Evolutionary conservation across 768 basidiomycete genomes (phyloP).

Genomic region (Naganishia onofrii): DNA sequence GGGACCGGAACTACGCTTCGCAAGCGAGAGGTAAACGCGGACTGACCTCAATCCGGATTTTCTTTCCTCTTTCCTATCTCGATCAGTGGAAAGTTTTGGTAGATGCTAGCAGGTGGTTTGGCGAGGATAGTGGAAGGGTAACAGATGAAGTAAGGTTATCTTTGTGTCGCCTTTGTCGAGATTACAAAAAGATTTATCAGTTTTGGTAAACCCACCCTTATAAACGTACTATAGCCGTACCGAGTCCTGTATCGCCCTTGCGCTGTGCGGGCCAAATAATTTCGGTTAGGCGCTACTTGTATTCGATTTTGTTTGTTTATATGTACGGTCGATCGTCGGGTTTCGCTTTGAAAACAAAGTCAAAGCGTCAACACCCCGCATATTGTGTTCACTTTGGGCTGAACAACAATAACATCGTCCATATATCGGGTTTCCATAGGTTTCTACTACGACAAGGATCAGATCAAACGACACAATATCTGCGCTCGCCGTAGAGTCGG

Average conservation of each 20-base stretch:
- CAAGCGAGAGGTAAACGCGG: slow-evolving; percentile 14
- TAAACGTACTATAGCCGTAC: background rate
- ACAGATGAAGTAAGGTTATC: too few species aligned
- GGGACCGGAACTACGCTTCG: background rate
- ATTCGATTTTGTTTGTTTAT: background rate
- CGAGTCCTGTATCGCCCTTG: background rate
- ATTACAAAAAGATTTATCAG: too few species aligned
- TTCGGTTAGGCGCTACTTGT: background rate
- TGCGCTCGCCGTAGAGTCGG: background rate
- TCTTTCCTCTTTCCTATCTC: background rate
- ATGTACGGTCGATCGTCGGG: background rate
- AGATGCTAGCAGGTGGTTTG: too few species aligned
- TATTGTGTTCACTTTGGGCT: background rate
- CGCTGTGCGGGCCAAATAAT: slow-evolving; percentile 3
- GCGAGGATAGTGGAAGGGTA: too few species aligned
- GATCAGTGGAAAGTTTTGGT: background rate
- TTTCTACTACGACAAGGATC: background rate
- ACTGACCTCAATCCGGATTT: background rate
- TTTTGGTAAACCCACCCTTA: too few species aligned
- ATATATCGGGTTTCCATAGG: too few species aligned
- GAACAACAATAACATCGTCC: background rate
- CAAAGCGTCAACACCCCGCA: background rate
- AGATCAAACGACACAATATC: background rate
- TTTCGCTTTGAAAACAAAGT: background rate
- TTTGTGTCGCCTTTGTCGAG: too few species aligned